Base-by-base conservation (phyloP, 2,329 filamentous ascomycete species). In the Diaporthe citrichinensis region DNA sequence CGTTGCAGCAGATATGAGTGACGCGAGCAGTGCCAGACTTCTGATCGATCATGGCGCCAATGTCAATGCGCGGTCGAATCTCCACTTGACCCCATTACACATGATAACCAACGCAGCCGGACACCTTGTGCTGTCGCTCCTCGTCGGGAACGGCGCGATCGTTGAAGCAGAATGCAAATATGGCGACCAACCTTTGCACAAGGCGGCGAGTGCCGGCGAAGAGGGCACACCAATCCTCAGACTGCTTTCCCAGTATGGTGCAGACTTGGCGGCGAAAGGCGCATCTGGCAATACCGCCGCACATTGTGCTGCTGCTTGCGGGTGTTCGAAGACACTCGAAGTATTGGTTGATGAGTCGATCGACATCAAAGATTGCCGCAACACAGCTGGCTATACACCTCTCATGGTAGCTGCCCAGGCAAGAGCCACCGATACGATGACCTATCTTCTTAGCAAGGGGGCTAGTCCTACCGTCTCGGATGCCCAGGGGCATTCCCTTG, bases 341-440 rank as follows among this genome's bases (percentile, higher is more conserved):
- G 25, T 31, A n/a, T 55, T 55, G 53, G 25, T 55, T 8, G 53
- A 31, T 31, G 25, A 31, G 53, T 55, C 53, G 53, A 55, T 31
- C 53, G 53, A 55, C 53, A 31, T 55, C 53, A 55, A 55, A 55
- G 53, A 55, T 31, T 55, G 53, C 53, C 53, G 53, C 25, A 31
- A 55, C 25, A 31, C 7, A 55, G 25, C 53, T 20, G 53, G 53
- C 15, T 55, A 55, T 9, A 55, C 53, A 20, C 53, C 53, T 55
- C 53, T 55, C 25, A 55, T 55, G 53, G 53, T 55, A 31, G 53
- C 53, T 31, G 53, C 53, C 25, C 53, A 55, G 53, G 53, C 53
- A 15, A 55, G 53, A 55, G 53, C 53, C 53, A 55, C 53, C 25
- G 53, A 55, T 55, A 20, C 53, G 53, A 31, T 55, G 53, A 31